Evolutionary conservation across 2,329 filamentous ascomycete species (phyloP).

Genomic region (Thelonectria blattea): DNA sequence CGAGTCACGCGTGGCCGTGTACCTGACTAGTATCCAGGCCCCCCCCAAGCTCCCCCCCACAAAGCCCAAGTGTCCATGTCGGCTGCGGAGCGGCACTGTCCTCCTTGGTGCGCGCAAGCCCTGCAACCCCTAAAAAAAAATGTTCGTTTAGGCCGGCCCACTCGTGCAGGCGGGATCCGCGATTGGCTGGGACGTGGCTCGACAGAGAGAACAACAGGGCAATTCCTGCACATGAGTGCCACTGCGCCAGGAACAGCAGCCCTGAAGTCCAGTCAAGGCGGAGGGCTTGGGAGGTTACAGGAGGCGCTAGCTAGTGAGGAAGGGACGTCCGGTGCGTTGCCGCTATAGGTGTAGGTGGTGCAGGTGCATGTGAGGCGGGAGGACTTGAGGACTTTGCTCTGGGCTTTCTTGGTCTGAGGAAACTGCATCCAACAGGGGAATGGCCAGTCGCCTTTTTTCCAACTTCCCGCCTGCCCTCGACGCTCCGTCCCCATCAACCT

Average conservation of each 20-base stretch:
- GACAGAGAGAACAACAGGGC: conserved; percentile 16
- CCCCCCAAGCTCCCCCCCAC: conserved; percentile 15
- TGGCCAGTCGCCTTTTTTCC: conserved; percentile 9
- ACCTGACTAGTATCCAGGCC: conserved; percentile 13
- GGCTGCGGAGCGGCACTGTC: conserved; percentile 25
- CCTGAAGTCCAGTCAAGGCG: conserved; percentile 17
- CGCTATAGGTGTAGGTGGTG: not conserved
- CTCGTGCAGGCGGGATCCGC: conserved; percentile 10
- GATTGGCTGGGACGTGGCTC: conserved; percentile 29
- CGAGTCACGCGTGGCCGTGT: conserved; percentile 14
- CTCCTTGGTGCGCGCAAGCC: conserved; percentile 14
- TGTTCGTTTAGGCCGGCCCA: conserved; percentile 22
- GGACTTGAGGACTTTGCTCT: not conserved
- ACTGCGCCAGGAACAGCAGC: conserved; percentile 25
- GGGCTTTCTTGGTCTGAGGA: not conserved
- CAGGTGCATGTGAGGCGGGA: not conserved
- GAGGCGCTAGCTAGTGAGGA: conserved; percentile 18
- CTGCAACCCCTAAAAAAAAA: conserved; percentile 38
- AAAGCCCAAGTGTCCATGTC: conserved; percentile 18
- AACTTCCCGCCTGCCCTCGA: conserved; percentile 3
- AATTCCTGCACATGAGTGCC: conserved; percentile 15
- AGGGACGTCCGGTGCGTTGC: not conserved
- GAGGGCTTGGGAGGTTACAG: conserved; percentile 21
- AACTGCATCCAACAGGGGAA: conserved; percentile 11
- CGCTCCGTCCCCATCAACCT: conserved; percentile 4